Conservation (phyloP, 2,329 filamentous ascomycete species). For the Aspergillus viridinutans region DNA sequence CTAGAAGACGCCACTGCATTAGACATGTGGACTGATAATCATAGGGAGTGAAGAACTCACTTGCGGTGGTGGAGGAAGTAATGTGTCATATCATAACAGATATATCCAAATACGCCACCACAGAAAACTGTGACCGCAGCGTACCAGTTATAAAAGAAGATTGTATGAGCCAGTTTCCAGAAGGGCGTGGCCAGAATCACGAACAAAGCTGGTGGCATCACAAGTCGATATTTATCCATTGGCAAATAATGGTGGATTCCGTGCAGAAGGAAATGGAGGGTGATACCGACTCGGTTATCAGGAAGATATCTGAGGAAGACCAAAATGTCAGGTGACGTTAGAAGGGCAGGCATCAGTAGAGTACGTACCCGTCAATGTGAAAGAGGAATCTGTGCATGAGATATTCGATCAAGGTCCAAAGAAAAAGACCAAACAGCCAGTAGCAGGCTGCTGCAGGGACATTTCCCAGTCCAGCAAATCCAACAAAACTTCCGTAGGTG, state of each 20-base stretch:
- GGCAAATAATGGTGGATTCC: conserved; percentile 97
- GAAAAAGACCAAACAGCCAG: conserved; percentile 64
- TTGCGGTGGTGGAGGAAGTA: conserved; percentile 98
- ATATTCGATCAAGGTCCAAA: conserved; percentile 94
- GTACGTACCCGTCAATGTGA: conserved; percentile 80
- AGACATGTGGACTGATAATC: conserved; percentile 4
- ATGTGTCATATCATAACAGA: conserved; percentile 95
- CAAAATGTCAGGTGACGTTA: conserved; percentile 12
- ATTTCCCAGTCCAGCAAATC: conserved; percentile 57
- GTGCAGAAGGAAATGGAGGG: conserved; percentile 87
- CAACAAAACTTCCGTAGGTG: conserved; percentile 65
- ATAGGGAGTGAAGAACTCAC: conserved; percentile 42
- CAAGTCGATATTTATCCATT: conserved; percentile 97
- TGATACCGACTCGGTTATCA: conserved; percentile 83
- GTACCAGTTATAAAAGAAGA: conserved; percentile 85
- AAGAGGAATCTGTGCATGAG: conserved; percentile 84
- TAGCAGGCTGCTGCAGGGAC: conserved; percentile 52
- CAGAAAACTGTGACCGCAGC: conserved; percentile 73
- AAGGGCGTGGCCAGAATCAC: conserved; percentile 78
- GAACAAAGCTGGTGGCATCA: conserved; percentile 94
- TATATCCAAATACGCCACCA: conserved; percentile 90
- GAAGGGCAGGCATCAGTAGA: background rate
- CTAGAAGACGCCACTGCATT: conserved; percentile 31
- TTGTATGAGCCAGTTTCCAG: conserved; percentile 78
- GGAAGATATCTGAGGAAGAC: conserved; percentile 65